Evolutionary conservation across 1,139 yeast species (phyloP), one percentile per base, ranked within the genome.

Genomic region (Meyerozyma smithsonii): DNA sequence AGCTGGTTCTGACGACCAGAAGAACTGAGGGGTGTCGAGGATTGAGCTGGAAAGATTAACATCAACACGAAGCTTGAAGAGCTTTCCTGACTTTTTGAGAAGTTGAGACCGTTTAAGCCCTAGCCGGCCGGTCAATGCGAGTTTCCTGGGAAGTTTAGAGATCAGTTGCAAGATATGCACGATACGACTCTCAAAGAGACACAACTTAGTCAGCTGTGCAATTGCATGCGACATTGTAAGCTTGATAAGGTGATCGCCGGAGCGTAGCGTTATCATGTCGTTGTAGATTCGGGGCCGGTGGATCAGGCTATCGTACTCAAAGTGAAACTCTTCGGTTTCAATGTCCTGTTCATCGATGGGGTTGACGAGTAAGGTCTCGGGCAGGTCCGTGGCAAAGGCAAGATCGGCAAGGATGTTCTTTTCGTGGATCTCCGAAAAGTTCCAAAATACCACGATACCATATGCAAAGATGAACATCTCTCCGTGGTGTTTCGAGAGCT

Each of bases 371-470:
- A 90, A 64, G 1, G 78, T 68, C 16, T 55, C 59, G 39, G 68
- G 54, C 37, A 58, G 61, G 38, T 63, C 72, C 36, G 75, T 66
- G 2, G 92, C 90, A 66, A 90, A 88, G 14, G 92, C 85, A 48
- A 92, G 70, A 57, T 92, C 98, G 0, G 97, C 97, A 43, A 92
- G 72, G 12, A 92, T 80, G 52, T 90, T 92, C 65, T 90, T 89
- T 55, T 92, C 98, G 55, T 92, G 97, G 8, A 79, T 72, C 56
- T 89, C 97, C 2, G 94, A 82, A 51, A 92, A 89, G 57, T 92
- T 92, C 98, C 98, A 92, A 55, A 92, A 90, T 12, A 92, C 97
- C 15, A 92, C 88, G 17, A 92, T 95, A 12, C 98, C 98, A 56
- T 92, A 92, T 41, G 81, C 81, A 57, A 92, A 82, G 5, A 92